These are phyloP conservation scores for Globisporangium spiculum DNA, from an alignment of 352 stramenopile species.

Conservation along the genomic window DNA sequence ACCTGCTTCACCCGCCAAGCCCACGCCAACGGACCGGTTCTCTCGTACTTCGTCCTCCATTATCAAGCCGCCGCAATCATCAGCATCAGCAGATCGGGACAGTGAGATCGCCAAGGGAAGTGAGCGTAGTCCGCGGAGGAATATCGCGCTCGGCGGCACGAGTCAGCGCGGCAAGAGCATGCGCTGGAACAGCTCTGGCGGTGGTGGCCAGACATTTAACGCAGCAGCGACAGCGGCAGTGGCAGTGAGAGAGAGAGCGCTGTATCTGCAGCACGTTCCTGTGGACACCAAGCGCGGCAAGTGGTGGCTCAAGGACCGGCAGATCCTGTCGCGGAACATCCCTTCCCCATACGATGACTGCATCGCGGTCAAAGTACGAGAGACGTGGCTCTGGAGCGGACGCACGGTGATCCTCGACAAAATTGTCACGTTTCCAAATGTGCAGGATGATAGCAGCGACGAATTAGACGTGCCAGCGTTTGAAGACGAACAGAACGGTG, in stretches of 20 bases:
- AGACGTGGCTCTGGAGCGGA: conserved; percentile 65
- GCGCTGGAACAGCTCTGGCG: conserved; percentile 2
- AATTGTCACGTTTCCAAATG: conserved; percentile 31
- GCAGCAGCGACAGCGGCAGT: conserved; percentile 9
- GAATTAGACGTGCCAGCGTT: not conserved
- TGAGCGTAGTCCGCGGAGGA: not conserved
- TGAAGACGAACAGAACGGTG: not conserved
- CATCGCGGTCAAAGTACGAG: conserved; percentile 51
- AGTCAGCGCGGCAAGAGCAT: conserved; percentile 6
- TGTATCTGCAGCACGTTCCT: conserved; percentile 35
- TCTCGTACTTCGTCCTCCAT: not conserved
- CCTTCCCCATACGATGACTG: conserved; percentile 26
- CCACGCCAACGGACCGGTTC: not conserved
- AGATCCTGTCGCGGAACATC: conserved; percentile 44
- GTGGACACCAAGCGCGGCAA: conserved; percentile 52
- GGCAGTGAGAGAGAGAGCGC: not conserved
- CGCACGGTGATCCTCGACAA: conserved; percentile 64
- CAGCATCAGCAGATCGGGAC: not conserved
- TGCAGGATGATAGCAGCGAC: not conserved
- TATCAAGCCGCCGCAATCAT: not conserved
- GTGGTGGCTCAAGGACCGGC: conserved; percentile 64
- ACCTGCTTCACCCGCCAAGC: conserved; percentile 13
- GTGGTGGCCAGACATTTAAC: not conserved
- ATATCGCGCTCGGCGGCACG: not conserved
- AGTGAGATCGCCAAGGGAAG: not conserved